Evolutionary conservation across 225 moss, liverwort and hornwort genomes (phyloP).

Genomic region (Thuidium tamariscinum): DNA sequence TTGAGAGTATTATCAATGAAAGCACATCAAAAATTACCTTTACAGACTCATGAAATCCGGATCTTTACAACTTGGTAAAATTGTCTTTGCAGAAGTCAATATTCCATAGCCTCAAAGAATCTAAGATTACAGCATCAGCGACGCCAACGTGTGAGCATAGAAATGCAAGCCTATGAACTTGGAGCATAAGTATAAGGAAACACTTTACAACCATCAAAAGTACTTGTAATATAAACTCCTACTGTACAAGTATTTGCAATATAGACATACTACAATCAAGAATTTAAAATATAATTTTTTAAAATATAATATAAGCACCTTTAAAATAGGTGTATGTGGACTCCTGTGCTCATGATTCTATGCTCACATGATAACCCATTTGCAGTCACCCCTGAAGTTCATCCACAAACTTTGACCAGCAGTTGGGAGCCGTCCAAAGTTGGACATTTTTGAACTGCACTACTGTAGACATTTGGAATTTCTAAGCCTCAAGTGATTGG

Average conservation of each 20-base stretch:
- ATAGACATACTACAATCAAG: fast-evolving
- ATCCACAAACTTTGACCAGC: not conserved
- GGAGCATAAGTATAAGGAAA: not conserved
- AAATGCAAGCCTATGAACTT: not conserved
- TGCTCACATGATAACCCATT: too few relatives aligned
- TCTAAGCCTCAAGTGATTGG: too few relatives aligned
- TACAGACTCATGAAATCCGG: fast-evolving
- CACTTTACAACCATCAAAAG: not conserved
- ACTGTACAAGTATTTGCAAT: not conserved
- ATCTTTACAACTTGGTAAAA: too few relatives aligned
- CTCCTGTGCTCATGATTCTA: not conserved
- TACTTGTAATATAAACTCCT: not conserved
- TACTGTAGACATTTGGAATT: not conserved
- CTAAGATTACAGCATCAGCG: fast-evolving
- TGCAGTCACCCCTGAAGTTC: not conserved
- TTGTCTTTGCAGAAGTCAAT: too few relatives aligned
- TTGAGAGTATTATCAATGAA: not conserved
- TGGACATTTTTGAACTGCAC: not conserved
- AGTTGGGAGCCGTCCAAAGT: not conserved
- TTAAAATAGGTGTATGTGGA: too few relatives aligned
- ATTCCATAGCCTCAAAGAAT: fast-evolving
- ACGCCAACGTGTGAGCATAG: not conserved
- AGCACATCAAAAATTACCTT: not conserved
- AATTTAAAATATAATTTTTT: too few relatives aligned
- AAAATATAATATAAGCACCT: not conserved